Conservation (phyloP, 1,284 basidiomycete genomes). For the Puccinia horiana region DNA sequence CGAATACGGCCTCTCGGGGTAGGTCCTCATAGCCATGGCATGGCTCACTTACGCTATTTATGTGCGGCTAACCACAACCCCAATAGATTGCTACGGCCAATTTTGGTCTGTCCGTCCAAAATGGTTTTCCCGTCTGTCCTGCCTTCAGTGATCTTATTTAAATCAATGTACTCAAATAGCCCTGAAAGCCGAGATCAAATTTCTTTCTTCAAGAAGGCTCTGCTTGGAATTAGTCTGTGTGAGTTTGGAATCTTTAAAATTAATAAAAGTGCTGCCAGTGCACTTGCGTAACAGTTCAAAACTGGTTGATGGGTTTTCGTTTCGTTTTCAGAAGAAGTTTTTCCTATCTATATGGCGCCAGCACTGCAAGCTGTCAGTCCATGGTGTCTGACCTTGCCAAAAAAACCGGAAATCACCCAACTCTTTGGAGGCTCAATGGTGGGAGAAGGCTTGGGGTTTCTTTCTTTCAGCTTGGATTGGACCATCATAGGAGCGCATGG, state of each 20-base stretch:
- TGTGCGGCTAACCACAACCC: not conserved
- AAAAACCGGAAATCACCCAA: conserved; percentile 6
- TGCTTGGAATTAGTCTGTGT: conserved; percentile 30
- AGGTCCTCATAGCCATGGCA: not conserved
- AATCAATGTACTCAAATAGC: conserved; percentile 30
- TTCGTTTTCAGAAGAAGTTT: conserved; percentile 27
- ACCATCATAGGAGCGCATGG: conserved; percentile 36
- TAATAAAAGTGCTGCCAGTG: not conserved
- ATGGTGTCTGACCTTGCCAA: conserved; percentile 39
- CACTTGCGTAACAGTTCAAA: not conserved
- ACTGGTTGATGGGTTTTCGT: not conserved
- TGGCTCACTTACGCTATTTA: not conserved
- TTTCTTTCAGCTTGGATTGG: conserved; percentile 44
- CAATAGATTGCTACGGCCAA: conserved; percentile 32
- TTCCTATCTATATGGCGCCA: conserved; percentile 45
- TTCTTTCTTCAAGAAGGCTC: conserved; percentile 45
- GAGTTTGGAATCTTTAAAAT: not conserved
- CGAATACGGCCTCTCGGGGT: conserved; percentile 28
- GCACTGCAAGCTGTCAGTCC: conserved; percentile 48
- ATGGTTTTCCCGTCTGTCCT: conserved; percentile 40
- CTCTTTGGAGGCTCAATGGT: conserved; percentile 43
- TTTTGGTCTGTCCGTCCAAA: conserved; percentile 39
- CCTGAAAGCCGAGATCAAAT: conserved; percentile 13
- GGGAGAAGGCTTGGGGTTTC: conserved; percentile 39
- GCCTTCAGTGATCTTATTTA: conserved; percentile 37